Conservation (phyloP, 345 rosid species). For the Eucalyptus caleyi region DNA sequence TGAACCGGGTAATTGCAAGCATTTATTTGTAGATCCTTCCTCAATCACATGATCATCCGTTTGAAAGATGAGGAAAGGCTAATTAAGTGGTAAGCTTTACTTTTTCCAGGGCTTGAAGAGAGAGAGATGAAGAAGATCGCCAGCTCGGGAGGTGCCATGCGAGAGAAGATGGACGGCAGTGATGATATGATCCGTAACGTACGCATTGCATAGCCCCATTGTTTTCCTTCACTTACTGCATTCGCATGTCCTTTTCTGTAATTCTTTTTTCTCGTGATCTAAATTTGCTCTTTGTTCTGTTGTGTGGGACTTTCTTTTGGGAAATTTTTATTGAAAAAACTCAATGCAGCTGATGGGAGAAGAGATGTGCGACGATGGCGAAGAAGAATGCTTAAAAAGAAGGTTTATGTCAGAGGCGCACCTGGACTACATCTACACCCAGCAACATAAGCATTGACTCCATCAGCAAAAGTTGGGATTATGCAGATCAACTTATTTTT, state of each 20-base stretch:
- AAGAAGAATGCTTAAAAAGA: conserved; percentile 54
- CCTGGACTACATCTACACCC: conserved; percentile 89
- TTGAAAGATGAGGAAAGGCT: background rate
- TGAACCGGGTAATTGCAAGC: background rate
- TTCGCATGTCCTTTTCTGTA: background rate
- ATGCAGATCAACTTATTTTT: background rate
- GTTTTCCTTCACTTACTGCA: background rate
- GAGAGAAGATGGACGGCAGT: background rate
- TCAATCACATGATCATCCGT: background rate
- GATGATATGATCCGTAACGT: background rate
- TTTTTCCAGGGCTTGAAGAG: background rate
- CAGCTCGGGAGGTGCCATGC: background rate
- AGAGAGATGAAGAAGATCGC: background rate
- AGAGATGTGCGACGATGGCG: conserved; percentile 46
- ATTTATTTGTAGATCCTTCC: background rate
- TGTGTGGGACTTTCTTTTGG: background rate
- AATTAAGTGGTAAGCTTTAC: background rate
- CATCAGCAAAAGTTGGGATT: background rate
- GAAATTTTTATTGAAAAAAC: no score
- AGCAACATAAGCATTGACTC: conserved; percentile 47
- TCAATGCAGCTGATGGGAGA: conserved; percentile 35
- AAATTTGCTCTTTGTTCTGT: background rate
- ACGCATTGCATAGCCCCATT: background rate
- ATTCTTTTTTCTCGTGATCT: background rate
- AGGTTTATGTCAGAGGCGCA: conserved; percentile 59